These are phyloP conservation scores for Prunus davidiana DNA, from an alignment of 306 rosid genomes.

Conservation along the genomic window DNA sequence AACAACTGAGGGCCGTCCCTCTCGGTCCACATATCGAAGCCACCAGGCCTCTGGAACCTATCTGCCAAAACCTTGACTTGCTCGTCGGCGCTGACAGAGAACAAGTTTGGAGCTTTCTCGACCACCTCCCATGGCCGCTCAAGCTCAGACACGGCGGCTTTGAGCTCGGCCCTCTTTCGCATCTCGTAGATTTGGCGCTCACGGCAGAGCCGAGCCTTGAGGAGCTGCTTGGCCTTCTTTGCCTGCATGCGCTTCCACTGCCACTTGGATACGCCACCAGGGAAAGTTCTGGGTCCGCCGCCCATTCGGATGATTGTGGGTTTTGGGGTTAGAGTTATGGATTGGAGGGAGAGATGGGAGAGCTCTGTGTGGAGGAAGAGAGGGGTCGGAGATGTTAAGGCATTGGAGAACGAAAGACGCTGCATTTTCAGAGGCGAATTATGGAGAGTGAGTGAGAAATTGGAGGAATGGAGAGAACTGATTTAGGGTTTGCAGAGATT, in stretches of 20 bases:
- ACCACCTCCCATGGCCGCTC: constrained; percentile 95
- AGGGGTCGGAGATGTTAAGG: constrained; percentile 30
- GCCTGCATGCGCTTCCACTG: constrained; percentile 97
- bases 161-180: constrained; percentile 91
- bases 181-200: constrained; percentile 94
- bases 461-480: background rate
- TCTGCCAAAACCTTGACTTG: constrained; percentile 90
- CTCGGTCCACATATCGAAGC: constrained; percentile 84
- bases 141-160: constrained; percentile 82
- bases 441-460: background rate
- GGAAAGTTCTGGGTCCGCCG: constrained; percentile 93
- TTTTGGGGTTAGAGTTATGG: constrained; percentile 12
- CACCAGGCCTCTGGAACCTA: constrained; percentile 86
- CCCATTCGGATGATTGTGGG: constrained; percentile 79
- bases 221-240: constrained; percentile 76
- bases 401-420: constrained; percentile 36
- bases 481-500: background rate
- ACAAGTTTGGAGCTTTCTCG: constrained; percentile 66
- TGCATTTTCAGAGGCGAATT: constrained; percentile 8
- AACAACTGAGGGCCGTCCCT: constrained; percentile 82
- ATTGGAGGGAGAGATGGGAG: constrained; percentile 23
- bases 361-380: constrained; percentile 30
- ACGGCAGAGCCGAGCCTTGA: constrained; percentile 77
- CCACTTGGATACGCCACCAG: constrained; percentile 97
- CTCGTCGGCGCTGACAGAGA: constrained; percentile 76